Conservation (phyloP, 345 rosid genomes). For the Aethionema arabicum region DNA sequence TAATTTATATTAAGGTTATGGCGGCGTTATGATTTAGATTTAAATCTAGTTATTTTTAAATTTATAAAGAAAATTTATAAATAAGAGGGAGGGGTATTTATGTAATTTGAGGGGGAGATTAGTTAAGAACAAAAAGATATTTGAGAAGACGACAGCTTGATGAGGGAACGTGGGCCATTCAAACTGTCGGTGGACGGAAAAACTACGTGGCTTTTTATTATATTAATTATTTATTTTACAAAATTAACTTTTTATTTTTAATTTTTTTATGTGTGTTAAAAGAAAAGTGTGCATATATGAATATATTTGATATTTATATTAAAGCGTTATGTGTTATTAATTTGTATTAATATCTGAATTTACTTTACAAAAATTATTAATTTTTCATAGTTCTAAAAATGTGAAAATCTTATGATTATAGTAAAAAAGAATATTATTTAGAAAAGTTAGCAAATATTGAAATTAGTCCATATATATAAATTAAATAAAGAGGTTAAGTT, state of each 20-base stretch:
- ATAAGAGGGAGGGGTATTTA: slow-evolving; percentile 8
- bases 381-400: too few relatives aligned
- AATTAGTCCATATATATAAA: background rate
- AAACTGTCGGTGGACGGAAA: slow-evolving; percentile 35
- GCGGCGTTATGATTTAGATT: too few relatives aligned
- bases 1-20: too few relatives aligned
- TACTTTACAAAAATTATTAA: too few relatives aligned
- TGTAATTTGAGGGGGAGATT: slow-evolving; percentile 16
- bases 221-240: background rate
- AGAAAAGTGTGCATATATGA: too few relatives aligned
- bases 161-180: slow-evolving; percentile 36
- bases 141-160: slow-evolving; percentile 32
- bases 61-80: background rate
- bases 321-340: too few relatives aligned
- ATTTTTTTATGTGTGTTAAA: background rate
- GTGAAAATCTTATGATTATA: too few relatives aligned
- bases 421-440: too few relatives aligned
- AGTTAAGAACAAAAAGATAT: slow-evolving; percentile 25
- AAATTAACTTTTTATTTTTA: too few relatives aligned
- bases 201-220: background rate
- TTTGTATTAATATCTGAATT: too few relatives aligned
- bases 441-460: too few relatives aligned
- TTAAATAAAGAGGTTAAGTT: slow-evolving; percentile 14
- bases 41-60: background rate
- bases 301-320: too few relatives aligned